Evolutionary conservation across 805 yeast species (phyloP), one percentile per base, ranked within the genome.

Genomic region (Lipomyces orientalis): DNA sequence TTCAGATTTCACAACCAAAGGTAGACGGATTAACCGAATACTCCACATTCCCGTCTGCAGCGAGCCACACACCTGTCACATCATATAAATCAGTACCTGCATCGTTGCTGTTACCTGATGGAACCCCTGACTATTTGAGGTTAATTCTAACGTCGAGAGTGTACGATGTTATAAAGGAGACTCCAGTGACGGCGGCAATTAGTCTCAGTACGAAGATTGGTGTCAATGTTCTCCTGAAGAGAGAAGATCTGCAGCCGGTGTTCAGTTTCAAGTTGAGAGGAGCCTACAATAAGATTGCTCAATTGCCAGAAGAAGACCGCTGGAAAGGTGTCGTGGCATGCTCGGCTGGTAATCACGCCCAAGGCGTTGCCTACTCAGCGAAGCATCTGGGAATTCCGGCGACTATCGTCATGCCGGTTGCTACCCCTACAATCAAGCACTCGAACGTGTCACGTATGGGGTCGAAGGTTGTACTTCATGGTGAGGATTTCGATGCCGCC

Each of bases 341-440:
- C 75, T 92, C 98, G 37, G 99, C 99, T 3, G 99, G 99, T 46
- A 95, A 95, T 79, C 99, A 95, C 75, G 99, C 99, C 1, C 99
- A 95, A 78, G 99, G 99, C 73, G 98, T 95, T 14, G 99, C 99
- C 0, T 94, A 80, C 77, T 90, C 97, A 29, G 97, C 98, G 3
- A 87, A 87, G 68, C 87, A 89, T 67, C 82, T 95, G 75, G 89
- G 89, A 34, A 92, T 95, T 62, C 95, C 97, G 2, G 94, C 98
- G 3, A 94, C 98, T 4, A 95, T 95, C 63, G 98, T 95, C 58
- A 95, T 95, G 99, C 99, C 99, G 1, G 88, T 91, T 2, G 94
- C 96, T 1, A 95, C 99, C 0, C 99, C 99, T 1, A 88, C 94
- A 14, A 96, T 95, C 81, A 95, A 95, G 79, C 95, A 87, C 78